Evolutionary conservation across 805 yeast genomes (phyloP).

Genomic region (Yamadazyma philogaea): DNA sequence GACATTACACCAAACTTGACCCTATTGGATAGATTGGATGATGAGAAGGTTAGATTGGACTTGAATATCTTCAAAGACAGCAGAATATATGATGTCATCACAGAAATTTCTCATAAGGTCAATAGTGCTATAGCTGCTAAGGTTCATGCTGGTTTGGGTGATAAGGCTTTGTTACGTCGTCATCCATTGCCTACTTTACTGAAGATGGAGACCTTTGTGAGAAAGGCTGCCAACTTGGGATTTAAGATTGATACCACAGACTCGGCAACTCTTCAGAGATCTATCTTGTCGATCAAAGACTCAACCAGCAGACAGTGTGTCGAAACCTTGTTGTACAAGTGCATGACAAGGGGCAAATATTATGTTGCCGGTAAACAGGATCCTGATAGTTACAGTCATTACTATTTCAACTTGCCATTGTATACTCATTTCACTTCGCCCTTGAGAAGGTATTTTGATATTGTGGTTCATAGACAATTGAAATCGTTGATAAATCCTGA

Average conservation of each 20-base stretch:
- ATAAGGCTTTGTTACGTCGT: slow-evolving; percentile 78
- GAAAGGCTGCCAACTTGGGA: slow-evolving; percentile 65
- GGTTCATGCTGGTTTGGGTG: slow-evolving; percentile 73
- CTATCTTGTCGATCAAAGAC: slow-evolving; percentile 64
- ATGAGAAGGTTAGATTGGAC: slow-evolving; percentile 70
- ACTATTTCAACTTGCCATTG: slow-evolving; percentile 74
- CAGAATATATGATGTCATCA: slow-evolving; percentile 54
- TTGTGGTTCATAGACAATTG: slow-evolving; percentile 88
- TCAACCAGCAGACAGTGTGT: slow-evolving; percentile 64
- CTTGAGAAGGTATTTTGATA: slow-evolving; percentile 85
- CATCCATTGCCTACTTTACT: slow-evolving; percentile 81
- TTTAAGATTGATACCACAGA: slow-evolving; percentile 69
- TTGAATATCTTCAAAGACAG: slow-evolving; percentile 69
- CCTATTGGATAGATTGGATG: slow-evolving; percentile 77
- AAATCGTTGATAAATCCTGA: slow-evolving; percentile 54
- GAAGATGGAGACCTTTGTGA: slow-evolving; percentile 74
- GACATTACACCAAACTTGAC: slow-evolving; percentile 55
- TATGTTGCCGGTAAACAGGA: slow-evolving; percentile 85
- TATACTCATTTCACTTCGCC: slow-evolving; percentile 96
- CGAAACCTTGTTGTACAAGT: slow-evolving; percentile 75
- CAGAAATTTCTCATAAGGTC: slow-evolving; percentile 77
- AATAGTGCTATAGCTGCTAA: slow-evolving; percentile 84
- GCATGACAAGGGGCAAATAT: slow-evolving; percentile 83
- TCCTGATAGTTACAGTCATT: slow-evolving; percentile 74
- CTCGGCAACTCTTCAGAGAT: slow-evolving; percentile 66